Percentiles rank a stretch among this genome's conserved stretches.
These are phyloP conservation scores for Picea sitchensis DNA, from an alignment of 75 land plant species.

Conservation along the genomic window DNA sequence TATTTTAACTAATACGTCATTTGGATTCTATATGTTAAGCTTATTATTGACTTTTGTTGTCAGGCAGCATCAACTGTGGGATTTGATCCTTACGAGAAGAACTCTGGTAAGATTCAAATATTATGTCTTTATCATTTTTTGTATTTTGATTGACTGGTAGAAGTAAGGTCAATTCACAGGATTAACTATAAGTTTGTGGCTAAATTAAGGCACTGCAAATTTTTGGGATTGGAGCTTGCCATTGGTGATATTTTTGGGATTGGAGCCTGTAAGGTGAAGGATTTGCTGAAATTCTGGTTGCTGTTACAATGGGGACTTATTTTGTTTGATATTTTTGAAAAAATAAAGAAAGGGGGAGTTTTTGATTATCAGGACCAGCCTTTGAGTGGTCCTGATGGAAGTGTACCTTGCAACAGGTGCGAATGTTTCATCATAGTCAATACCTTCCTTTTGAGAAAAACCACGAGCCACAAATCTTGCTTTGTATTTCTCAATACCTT, in stretches of 20 bases:
- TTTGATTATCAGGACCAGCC: background rate
- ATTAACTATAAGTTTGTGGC: background rate
- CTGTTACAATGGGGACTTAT: background rate
- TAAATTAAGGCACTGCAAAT: background rate
- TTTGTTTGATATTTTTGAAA: background rate
- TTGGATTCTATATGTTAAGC: background rate
- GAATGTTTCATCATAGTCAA: too few relatives aligned
- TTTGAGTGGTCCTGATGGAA: too few relatives aligned
- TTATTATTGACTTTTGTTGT: background rate
- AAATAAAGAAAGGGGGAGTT: background rate
- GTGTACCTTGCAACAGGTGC: too few relatives aligned
- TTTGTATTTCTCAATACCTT: too few relatives aligned
- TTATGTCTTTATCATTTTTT: background rate
- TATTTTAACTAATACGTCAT: background rate
- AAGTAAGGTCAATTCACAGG: background rate
- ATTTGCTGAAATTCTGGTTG: background rate
- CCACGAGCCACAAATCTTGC: too few relatives aligned
- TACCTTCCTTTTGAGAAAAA: too few relatives aligned
- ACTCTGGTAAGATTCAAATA: background rate
- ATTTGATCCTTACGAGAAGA: constrained; percentile 10
- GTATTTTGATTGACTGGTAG: background rate
- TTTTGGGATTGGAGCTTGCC: background rate
- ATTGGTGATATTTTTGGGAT: background rate
- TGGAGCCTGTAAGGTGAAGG: background rate
- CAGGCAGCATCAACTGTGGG: constrained; percentile 7